phyloP scores from a whole-genome alignment of 2,329 filamentous ascomycete genomes.

The Neonectria coccinea region DNA sequence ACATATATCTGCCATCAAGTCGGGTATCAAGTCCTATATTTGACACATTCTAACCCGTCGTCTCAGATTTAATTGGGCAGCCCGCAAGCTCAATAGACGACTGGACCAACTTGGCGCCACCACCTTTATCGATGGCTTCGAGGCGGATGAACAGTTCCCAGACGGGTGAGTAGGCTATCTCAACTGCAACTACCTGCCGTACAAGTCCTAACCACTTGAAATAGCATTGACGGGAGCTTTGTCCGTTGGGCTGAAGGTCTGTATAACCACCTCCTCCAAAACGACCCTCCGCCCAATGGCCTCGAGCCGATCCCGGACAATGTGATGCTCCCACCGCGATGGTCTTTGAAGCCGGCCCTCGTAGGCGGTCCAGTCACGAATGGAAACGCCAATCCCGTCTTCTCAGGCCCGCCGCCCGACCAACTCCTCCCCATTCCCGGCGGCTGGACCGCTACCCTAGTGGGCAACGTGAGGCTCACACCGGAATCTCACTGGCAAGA shows the following conservation, averaged over 20 bases:
- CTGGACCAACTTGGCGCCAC: constrained; percentile 85
- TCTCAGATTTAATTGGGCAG: constrained; percentile 88
- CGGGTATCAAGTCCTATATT: background rate
- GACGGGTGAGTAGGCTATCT: constrained; percentile 75
- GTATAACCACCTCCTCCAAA: constrained; percentile 71
- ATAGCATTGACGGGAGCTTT: constrained; percentile 83
- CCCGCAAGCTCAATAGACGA: constrained; percentile 86
- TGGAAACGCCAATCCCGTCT: constrained; percentile 23
- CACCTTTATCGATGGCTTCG: constrained; percentile 80
- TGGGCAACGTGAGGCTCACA: constrained; percentile 79
- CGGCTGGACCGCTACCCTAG: constrained; percentile 68
- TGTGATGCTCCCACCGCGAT: constrained; percentile 81
- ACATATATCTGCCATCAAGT: background rate
- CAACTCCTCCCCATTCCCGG: constrained; percentile 67
- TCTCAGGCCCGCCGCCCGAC: constrained; percentile 44
- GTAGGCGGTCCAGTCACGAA: constrained; percentile 19
- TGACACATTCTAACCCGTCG: constrained; percentile 8
- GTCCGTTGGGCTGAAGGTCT: constrained; percentile 81
- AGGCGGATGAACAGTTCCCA: constrained; percentile 93
- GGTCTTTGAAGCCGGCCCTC: constrained; percentile 47
- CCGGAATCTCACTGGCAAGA: constrained; percentile 89
- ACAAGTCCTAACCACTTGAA: constrained; percentile 3
- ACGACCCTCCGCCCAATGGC: constrained; percentile 76
- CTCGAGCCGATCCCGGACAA: constrained; percentile 78
- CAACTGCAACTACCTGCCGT: background rate